A percentile compares a stretch with the other conserved stretches of the same genome.
These are phyloP conservation scores for Claviceps capensis DNA, from an alignment of 2,329 filamentous ascomycete species.

Conservation along the genomic window DNA sequence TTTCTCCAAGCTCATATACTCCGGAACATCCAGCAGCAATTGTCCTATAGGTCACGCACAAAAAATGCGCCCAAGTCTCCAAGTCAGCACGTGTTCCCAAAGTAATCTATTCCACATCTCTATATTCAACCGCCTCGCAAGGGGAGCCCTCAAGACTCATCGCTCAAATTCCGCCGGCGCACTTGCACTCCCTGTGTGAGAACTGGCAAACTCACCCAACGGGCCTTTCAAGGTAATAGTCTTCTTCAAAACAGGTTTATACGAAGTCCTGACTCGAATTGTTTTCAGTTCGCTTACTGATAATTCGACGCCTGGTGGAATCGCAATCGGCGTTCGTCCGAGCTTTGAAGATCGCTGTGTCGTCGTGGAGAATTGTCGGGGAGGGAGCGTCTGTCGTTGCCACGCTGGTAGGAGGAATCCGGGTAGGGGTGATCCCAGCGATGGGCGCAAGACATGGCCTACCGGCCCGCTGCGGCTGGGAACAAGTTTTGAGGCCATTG, in stretches of 20 bases:
- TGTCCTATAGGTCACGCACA: conserved; percentile 36
- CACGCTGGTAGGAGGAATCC: conserved; percentile 63
- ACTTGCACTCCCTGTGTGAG: no score
- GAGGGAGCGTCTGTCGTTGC: conserved; percentile 22
- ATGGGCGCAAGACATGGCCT: conserved; percentile 38
- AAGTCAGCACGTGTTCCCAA: no score
- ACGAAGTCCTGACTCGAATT: conserved; percentile 42
- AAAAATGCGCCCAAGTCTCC: no score
- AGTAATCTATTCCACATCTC: no score
- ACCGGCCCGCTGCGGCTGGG: conserved; percentile 47
- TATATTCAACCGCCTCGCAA: no score
- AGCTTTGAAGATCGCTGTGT: conserved; percentile 62
- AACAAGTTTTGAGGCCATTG: conserved; percentile 45
- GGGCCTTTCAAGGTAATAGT: conserved; percentile 70
- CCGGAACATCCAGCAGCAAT: conserved; percentile 64
- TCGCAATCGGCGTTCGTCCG: conserved; percentile 63
- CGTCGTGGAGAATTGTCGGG: conserved; percentile 56
- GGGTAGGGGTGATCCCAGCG: conserved; percentile 43
- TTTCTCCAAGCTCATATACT: conserved; percentile 59
- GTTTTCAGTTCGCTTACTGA: conserved; percentile 48
- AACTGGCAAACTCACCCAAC: conserved; percentile 41
- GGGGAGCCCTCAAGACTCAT: no score
- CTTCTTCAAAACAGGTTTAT: conserved; percentile 47
- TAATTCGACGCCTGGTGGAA: conserved; percentile 75
- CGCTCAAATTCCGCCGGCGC: no score